Percentiles rank a stretch among this genome's conserved stretches.
Conservation (phyloP, 257 asterid genomes). For the Solanum chiquidenum region DNA sequence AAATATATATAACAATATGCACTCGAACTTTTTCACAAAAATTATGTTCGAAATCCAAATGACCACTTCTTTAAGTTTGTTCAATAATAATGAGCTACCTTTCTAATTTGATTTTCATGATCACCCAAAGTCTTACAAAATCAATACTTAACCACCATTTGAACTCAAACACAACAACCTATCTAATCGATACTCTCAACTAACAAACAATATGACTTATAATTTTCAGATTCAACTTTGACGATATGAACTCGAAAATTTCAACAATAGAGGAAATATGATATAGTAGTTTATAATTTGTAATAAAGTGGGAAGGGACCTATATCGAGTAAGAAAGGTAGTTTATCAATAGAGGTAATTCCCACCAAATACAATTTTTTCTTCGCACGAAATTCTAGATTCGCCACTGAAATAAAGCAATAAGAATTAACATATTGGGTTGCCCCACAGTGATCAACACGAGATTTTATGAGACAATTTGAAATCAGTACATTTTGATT, state of each 20-base stretch:
- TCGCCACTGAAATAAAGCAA: not conserved
- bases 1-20: not conserved
- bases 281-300: no score
- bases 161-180: not conserved
- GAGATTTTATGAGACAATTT: not conserved
- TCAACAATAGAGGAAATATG: not conserved
- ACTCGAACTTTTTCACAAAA: not conserved
- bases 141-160: not conserved
- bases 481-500: not conserved
- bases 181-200: not conserved
- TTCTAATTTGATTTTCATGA: not conserved
- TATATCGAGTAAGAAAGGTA: not conserved
- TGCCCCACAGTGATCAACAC: not conserved
- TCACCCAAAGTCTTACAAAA: not conserved
- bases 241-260: not conserved
- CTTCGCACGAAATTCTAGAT: no score
- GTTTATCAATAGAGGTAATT: not conserved
- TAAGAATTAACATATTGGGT: not conserved
- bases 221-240: not conserved
- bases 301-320: not conserved
- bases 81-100: not conserved
- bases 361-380: not conserved
- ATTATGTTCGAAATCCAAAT: not conserved
- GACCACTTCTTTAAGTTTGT: not conserved
- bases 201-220: not conserved